These are phyloP conservation scores for Trapa incisa DNA, from an alignment of 345 rosid species.

Conservation along the genomic window DNA sequence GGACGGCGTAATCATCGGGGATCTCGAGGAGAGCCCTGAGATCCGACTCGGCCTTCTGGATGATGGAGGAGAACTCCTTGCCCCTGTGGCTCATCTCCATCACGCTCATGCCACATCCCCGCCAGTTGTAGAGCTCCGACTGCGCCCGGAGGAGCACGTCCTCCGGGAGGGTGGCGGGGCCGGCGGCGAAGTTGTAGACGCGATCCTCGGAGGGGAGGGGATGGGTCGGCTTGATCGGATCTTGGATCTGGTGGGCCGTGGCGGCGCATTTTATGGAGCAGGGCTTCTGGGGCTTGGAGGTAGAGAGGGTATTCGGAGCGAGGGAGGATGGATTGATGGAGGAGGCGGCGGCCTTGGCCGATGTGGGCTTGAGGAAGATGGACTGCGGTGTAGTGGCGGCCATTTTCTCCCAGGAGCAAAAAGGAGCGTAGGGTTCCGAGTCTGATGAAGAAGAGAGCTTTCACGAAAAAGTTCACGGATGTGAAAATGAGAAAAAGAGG, in stretches of 20 bases:
- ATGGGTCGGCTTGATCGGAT: slow-evolving; percentile 12
- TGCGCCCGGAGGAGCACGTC: slow-evolving; percentile 65
- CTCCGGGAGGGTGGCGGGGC: slow-evolving; percentile 75
- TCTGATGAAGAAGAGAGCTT: neutral
- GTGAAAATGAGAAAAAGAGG: neutral
- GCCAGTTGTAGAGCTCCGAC: slow-evolving; percentile 78
- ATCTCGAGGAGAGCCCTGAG: slow-evolving; percentile 60
- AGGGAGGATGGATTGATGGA: slow-evolving; percentile 10
- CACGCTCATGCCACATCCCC: slow-evolving; percentile 91
- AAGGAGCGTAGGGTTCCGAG: neutral
- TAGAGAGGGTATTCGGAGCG: slow-evolving; percentile 9
- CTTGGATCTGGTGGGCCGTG: slow-evolving; percentile 19
- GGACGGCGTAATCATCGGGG: slow-evolving; percentile 52
- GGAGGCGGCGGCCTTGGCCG: slow-evolving; percentile 7
- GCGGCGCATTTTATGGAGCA: slow-evolving; percentile 33
- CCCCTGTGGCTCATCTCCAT: slow-evolving; percentile 99
- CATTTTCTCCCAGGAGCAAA: slow-evolving; percentile 10
- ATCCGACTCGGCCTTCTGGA: slow-evolving; percentile 81
- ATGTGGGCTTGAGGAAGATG: slow-evolving; percentile 24
- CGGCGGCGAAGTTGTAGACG: slow-evolving; percentile 85
- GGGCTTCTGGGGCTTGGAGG: slow-evolving; percentile 15
- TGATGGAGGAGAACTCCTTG: slow-evolving; percentile 72
- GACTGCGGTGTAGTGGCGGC: slow-evolving; percentile 27
- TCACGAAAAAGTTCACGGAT: neutral
- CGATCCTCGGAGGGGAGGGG: slow-evolving; percentile 26